phyloP scores from a whole-genome alignment of 2,329 filamentous ascomycete genomes.

The Neopestalotiopsis sp. region DNA sequence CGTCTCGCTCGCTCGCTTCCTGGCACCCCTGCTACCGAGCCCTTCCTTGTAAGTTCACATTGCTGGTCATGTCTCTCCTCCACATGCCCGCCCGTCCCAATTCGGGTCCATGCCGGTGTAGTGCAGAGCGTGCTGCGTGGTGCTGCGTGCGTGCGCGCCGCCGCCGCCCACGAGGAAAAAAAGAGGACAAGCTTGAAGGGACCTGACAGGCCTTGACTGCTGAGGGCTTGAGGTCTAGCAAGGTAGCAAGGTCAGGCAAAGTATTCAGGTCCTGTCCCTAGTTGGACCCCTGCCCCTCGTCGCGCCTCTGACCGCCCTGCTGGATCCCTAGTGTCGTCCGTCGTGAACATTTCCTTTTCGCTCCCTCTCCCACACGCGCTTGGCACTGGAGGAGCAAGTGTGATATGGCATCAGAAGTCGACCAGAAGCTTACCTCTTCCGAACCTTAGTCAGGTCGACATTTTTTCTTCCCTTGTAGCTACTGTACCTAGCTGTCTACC shows the following conservation, averaged over 20 bases:
- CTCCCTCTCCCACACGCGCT: background rate
- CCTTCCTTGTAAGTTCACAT: background rate
- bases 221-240: background rate
- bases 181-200: too few species aligned
- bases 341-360: background rate
- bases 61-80: background rate
- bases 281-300: background rate
- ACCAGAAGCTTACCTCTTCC: slow-evolving; percentile 16
- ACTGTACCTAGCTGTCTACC: background rate
- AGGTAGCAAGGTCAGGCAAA: background rate
- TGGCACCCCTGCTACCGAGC: background rate
- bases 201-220: background rate
- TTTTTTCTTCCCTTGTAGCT: background rate
- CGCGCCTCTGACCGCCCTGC: slow-evolving; percentile 15
- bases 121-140: background rate
- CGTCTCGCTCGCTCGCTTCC: background rate
- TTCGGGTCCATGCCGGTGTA: background rate
- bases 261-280: background rate
- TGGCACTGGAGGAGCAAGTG: background rate
- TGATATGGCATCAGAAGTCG: slow-evolving; percentile 4
- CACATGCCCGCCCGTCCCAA: background rate
- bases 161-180: too few species aligned
- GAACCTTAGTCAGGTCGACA: slow-evolving; percentile 10
- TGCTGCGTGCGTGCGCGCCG: background rate
- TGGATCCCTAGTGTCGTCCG: slow-evolving; percentile 6